These are phyloP conservation scores for Cercospora brassicicola DNA, from an alignment of 2,329 filamentous ascomycete species.

Conservation along the genomic window DNA sequence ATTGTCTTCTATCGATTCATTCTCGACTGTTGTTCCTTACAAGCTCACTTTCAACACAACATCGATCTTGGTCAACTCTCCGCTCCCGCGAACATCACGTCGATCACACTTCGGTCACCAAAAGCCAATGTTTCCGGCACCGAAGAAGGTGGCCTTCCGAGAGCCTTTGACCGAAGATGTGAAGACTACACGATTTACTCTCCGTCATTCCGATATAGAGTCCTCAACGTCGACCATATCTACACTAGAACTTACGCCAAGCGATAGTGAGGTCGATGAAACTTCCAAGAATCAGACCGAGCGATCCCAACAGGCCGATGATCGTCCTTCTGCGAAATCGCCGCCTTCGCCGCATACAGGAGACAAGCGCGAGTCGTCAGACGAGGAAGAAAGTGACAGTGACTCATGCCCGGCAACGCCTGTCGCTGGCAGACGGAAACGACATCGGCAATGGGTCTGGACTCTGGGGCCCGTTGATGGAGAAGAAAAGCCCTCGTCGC, in stretches of 20 bases:
- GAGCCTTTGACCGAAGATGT: constrained; percentile 60
- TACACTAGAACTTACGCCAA: constrained; percentile 30
- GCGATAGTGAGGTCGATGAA: constrained; percentile 9
- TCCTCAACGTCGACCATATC: constrained; percentile 41
- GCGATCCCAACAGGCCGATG: background rate
- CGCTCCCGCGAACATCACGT: constrained; percentile 37
- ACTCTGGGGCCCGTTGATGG: constrained; percentile 43
- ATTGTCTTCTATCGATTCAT: constrained; percentile 38
- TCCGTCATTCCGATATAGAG: constrained; percentile 58
- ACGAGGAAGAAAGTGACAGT: constrained; percentile 48
- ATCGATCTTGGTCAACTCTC: constrained; percentile 51
- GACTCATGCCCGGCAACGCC: constrained; percentile 54
- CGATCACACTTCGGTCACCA: constrained; percentile 39
- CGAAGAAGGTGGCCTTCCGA: constrained; percentile 60
- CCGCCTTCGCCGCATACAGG: constrained; percentile 26
- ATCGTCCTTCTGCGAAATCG: background rate
- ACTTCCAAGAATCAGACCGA: constrained; percentile 3
- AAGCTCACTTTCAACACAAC: constrained; percentile 48
- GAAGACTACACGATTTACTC: constrained; percentile 55
- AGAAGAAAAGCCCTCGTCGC: background rate
- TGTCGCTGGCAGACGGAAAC: constrained; percentile 54
- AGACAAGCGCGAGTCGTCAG: constrained; percentile 51
- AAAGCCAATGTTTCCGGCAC: constrained; percentile 53
- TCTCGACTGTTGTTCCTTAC: constrained; percentile 44
- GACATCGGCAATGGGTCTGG: constrained; percentile 59